These are phyloP conservation scores for Toxicodendron radicans DNA, from an alignment of 345 rosid genomes.

Conservation along the genomic window DNA sequence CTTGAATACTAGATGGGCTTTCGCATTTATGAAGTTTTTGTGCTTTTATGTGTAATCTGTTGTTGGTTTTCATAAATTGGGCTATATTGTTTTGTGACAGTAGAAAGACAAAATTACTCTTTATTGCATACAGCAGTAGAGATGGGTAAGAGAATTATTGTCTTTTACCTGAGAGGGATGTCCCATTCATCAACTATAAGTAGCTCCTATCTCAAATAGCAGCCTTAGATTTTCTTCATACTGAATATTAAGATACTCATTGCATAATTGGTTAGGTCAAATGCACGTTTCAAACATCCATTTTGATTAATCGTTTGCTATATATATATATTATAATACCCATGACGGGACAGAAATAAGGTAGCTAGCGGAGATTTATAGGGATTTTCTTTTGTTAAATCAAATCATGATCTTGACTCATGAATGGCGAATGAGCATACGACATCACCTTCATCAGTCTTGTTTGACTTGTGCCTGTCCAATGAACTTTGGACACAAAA, in stretches of 20 bases:
- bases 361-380: background rate
- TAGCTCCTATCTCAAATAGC: background rate
- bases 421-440: no score
- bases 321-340: no score
- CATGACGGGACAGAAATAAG: background rate
- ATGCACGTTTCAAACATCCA: background rate
- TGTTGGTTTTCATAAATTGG: constrained; percentile 26
- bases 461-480: no score
- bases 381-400: background rate
- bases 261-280: background rate
- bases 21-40: constrained; percentile 23
- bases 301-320: no score
- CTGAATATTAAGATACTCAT: no score
- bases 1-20: constrained; percentile 16
- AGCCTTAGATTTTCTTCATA: constrained; percentile 2
- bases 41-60: constrained; percentile 8
- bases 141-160: constrained; percentile 33
- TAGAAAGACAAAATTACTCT: constrained; percentile 28
- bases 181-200: constrained; percentile 16
- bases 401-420: constrained; percentile 19
- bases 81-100: constrained; percentile 19
- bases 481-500: background rate
- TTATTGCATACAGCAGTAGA: constrained; percentile 23
- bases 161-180: constrained; percentile 31
- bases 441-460: no score